phyloP scores from a whole-genome alignment of 768 basidiomycete genomes.

The Crassisporium funariophilum region DNA sequence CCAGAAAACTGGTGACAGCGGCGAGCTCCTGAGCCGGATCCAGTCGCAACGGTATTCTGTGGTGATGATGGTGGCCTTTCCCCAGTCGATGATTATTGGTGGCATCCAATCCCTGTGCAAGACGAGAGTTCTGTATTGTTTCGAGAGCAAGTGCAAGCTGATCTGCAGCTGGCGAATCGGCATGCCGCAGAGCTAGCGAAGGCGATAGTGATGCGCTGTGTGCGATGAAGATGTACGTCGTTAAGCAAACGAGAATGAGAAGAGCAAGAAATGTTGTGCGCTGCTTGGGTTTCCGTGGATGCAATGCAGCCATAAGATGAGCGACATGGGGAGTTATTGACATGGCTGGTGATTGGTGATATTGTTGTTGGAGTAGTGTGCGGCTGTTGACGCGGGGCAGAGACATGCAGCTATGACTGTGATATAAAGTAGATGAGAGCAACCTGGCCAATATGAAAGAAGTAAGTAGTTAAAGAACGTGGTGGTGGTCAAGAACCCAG shows the following conservation, averaged over 20 bases:
- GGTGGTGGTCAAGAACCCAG: slow-evolving; percentile 5
- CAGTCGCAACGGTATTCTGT: slow-evolving; percentile 46
- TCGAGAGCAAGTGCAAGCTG: slow-evolving; percentile 37
- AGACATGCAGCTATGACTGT: slow-evolving; percentile 22
- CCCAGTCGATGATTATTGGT: slow-evolving; percentile 21
- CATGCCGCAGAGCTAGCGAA: slow-evolving; percentile 34
- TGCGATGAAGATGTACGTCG: slow-evolving; percentile 58
- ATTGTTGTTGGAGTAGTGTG: slow-evolving; percentile 33
- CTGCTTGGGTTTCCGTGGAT: slow-evolving; percentile 51
- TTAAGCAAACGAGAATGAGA: slow-evolving; percentile 49
- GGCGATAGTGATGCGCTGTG: slow-evolving; percentile 43
- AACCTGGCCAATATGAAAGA: no score
- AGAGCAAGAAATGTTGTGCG: slow-evolving; percentile 59
- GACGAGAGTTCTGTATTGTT: slow-evolving; percentile 38
- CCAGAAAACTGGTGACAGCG: slow-evolving; percentile 72
- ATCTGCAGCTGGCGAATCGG: slow-evolving; percentile 32
- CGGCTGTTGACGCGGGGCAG: slow-evolving; percentile 31
- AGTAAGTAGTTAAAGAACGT: slow-evolving; percentile 16
- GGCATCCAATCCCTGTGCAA: slow-evolving; percentile 12
- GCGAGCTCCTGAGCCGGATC: slow-evolving; percentile 66
- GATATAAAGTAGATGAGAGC: slow-evolving; percentile 14
- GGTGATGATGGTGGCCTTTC: slow-evolving; percentile 23
- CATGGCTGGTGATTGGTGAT: slow-evolving; percentile 11
- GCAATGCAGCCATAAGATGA: slow-evolving; percentile 32
- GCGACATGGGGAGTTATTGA: slow-evolving; percentile 22